Percentiles rank a stretch among this genome's conserved stretches.
phyloP scores from a whole-genome alignment of 495 filamentous ascomycete species.

The Penicillium desertorum region DNA sequence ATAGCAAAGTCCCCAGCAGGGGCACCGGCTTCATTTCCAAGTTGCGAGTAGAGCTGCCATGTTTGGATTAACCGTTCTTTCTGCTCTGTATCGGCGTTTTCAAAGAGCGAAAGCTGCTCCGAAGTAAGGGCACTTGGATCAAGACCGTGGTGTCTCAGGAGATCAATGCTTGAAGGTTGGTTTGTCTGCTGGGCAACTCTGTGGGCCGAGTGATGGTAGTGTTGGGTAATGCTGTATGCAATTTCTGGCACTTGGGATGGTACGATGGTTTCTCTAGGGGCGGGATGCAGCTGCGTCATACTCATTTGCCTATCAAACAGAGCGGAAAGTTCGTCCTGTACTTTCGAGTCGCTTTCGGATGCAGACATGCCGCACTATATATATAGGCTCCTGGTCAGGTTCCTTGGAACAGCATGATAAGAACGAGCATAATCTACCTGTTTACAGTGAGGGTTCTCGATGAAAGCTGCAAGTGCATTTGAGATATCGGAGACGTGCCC shows the following conservation, averaged over 20 bases:
- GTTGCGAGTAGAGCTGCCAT: slow-evolving; percentile 59
- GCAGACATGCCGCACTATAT: slow-evolving; percentile 41
- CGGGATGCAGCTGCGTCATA: slow-evolving; percentile 22
- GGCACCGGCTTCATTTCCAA: not conserved
- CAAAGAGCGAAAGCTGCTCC: slow-evolving; percentile 62
- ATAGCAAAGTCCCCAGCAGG: slow-evolving; percentile 54
- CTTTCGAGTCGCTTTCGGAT: slow-evolving; percentile 47
- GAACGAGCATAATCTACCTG: slow-evolving; percentile 31
- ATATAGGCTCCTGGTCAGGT: slow-evolving; percentile 6
- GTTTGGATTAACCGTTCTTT: slow-evolving; percentile 61
- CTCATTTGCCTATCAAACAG: slow-evolving; percentile 66
- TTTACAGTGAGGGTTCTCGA: slow-evolving; percentile 38
- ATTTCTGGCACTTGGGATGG: slow-evolving; percentile 38
- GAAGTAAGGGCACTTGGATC: slow-evolving; percentile 53
- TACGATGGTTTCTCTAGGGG: slow-evolving; percentile 6
- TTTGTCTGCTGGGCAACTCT: slow-evolving; percentile 22
- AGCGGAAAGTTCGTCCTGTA: slow-evolving; percentile 65
- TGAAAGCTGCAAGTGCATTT: slow-evolving; percentile 31
- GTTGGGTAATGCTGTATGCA: slow-evolving; percentile 68
- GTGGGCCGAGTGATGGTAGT: slow-evolving; percentile 74
- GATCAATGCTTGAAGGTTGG: slow-evolving; percentile 16
- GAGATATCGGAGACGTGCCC: slow-evolving; percentile 38
- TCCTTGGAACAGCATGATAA: not conserved
- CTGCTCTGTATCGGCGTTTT: slow-evolving; percentile 56
- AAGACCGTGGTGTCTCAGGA: slow-evolving; percentile 53